Base-by-base conservation (phyloP, 352 stramenopile genomes). In the Phytophthora niederhauseri region DNA sequence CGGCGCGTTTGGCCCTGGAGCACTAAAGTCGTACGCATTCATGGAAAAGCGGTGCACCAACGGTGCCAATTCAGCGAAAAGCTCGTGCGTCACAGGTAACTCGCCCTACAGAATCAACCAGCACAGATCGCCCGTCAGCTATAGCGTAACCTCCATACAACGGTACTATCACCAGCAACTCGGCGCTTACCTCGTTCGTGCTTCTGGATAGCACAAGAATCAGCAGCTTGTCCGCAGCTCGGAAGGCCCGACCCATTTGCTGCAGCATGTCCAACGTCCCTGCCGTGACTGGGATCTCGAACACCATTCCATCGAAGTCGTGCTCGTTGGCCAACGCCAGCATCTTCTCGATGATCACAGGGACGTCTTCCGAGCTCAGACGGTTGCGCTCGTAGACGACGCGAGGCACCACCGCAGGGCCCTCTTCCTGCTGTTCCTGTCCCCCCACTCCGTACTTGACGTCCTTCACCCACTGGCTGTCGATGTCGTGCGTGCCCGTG, bases 331-430 rank as follows among this genome's bases (percentile, higher is more conserved):
- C 68, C 22, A 92, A 52, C 46, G 58, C n/a, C 50, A 91, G 52
- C 49, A 95, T 66, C 19, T 76, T 53, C 8, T 75, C 62, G 22
- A 90, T 80, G 61, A 95, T 91, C 52, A 84, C 45, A 6, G 74
- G 71, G 6, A 91, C 69, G 30, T 93, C 85, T 6, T 76, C 63
- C 4, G 75, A 80, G 26, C 61, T 70, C 5, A 93, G 76, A 19
- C 66, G 66, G 53, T 90, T 92, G 63, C 87, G 87, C 61, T 95
- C 87, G 68, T 94, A 95, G 49, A 95, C 77, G 46, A 95, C 79
- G 26, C 87, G 82, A 48, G 87, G 85, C 15, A 95, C 85, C 20
- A 95, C 76, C n/a, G 73, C 70, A 7, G 83, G 85, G 0, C 60
- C 72, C 26, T 65, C 46, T 19, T 58, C 70, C 4, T 57, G 15